These are phyloP conservation scores for Cenchrus purpureus DNA, from an alignment of 176 grass and related monocot genomes.

Conservation along the genomic window DNA sequence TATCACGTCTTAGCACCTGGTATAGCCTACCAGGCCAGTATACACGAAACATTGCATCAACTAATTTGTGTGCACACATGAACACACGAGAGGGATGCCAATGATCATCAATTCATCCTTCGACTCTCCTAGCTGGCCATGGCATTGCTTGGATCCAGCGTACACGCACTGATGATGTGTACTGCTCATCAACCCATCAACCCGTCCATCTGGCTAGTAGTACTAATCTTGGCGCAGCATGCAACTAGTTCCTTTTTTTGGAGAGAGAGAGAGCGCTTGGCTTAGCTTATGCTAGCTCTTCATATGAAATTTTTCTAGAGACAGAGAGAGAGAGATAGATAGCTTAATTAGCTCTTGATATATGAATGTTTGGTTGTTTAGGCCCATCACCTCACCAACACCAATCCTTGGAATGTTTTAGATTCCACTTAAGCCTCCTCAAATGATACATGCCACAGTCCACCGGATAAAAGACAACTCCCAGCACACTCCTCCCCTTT, in stretches of 20 bases:
- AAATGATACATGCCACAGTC: slow-evolving; percentile 54
- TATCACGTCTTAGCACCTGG: no score
- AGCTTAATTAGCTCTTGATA: slow-evolving; percentile 20
- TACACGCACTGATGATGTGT: not conserved
- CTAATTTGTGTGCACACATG: not conserved
- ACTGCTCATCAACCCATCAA: not conserved
- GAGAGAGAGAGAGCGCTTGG: no score
- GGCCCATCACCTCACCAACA: slow-evolving; percentile 43
- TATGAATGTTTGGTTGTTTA: slow-evolving; percentile 51
- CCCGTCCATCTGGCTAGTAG: slow-evolving; percentile 5
- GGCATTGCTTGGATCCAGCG: not conserved
- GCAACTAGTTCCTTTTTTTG: no score
- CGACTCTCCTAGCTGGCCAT: slow-evolving; percentile 3
- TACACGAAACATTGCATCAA: not conserved
- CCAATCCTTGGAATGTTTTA: slow-evolving; percentile 88
- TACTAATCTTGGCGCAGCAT: not conserved
- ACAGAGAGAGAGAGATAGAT: not conserved
- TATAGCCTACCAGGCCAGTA: not conserved
- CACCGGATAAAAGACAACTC: slow-evolving; percentile 59
- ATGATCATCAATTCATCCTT: slow-evolving; percentile 17
- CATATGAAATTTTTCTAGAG: no score
- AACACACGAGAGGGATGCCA: not conserved
- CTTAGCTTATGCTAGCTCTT: no score
- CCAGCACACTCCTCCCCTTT: not conserved
- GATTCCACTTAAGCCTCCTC: slow-evolving; percentile 59